These are phyloP conservation scores for Xanthoparmelia taractica DNA, from an alignment of 495 filamentous ascomycete genomes.

Conservation along the genomic window DNA sequence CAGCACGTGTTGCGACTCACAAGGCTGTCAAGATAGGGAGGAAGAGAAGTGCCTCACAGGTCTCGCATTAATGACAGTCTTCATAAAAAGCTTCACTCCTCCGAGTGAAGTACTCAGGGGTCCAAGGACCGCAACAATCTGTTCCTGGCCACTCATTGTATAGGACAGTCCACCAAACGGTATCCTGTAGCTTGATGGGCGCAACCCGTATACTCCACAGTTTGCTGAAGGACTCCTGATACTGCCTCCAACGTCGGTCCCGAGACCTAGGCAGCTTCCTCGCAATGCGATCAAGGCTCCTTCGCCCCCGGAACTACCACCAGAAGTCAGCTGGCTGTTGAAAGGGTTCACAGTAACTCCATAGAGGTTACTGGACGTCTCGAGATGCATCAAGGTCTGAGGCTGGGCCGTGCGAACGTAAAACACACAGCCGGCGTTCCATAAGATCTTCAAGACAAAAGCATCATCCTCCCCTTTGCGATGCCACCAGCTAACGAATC, in stretches of 20 bases:
- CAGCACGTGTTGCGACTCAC: too few species aligned
- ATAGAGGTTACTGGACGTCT: slow-evolving; percentile 49
- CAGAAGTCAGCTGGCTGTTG: slow-evolving; percentile 41
- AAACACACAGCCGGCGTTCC: slow-evolving; percentile 43
- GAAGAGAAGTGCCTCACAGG: too few species aligned
- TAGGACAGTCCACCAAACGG: slow-evolving; percentile 27
- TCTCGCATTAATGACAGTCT: slow-evolving; percentile 47
- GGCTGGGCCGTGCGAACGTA: slow-evolving; percentile 50
- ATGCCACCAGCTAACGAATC: slow-evolving; percentile 28
- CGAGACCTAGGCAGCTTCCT: slow-evolving; percentile 34
- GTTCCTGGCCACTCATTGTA: slow-evolving; percentile 49
- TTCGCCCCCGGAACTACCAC: slow-evolving; percentile 53
- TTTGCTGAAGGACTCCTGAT: slow-evolving; percentile 33
- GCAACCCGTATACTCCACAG: slow-evolving; percentile 31
- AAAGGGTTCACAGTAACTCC: slow-evolving; percentile 48
- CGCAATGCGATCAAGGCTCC: slow-evolving; percentile 38
- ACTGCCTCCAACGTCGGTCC: slow-evolving; percentile 36
- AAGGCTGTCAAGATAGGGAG: too few species aligned
- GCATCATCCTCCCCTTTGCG: slow-evolving; percentile 23
- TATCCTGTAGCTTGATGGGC: slow-evolving; percentile 29
- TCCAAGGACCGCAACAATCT: slow-evolving; percentile 53
- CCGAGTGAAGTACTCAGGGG: slow-evolving; percentile 55
- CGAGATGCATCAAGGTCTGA: slow-evolving; percentile 47
- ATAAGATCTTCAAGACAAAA: slow-evolving; percentile 30
- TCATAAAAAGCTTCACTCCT: slow-evolving; percentile 59